Conservation (phyloP, 1,284 basidiomycete genomes). For the Singerocomus inundabilis region DNA sequence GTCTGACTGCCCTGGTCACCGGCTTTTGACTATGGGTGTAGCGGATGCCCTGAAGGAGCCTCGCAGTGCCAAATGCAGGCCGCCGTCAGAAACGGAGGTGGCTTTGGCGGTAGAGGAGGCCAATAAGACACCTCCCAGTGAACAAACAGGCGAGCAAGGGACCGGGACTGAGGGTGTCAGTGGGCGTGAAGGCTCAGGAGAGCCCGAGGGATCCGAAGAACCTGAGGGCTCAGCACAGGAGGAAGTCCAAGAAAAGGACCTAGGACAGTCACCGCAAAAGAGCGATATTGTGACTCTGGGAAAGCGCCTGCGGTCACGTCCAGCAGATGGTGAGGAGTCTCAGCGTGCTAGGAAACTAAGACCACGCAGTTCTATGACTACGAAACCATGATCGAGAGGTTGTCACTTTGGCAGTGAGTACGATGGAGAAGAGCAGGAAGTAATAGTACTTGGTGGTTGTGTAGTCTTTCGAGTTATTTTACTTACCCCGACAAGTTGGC, state of each 20-base stretch:
- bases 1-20: constrained; percentile 23
- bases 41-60: constrained; percentile 24
- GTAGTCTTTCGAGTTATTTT: constrained; percentile 1
- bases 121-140: neutral
- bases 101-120: constrained; percentile 18
- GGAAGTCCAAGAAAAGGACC: constrained; percentile 4
- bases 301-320: constrained; percentile 21
- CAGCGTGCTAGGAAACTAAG: constrained; percentile 16
- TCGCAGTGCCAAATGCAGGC: constrained; percentile 25
- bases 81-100: constrained; percentile 25
- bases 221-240: constrained; percentile 7
- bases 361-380: constrained; percentile 5
- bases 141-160: neutral
- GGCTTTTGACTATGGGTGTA: constrained; percentile 21
- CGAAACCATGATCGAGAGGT: constrained; percentile 4
- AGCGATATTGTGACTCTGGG: constrained; percentile 3
- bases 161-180: neutral
- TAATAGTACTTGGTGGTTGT: neutral
- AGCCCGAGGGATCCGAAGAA: constrained; percentile 17
- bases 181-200: constrained; percentile 12
- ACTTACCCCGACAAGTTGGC: neutral
- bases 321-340: constrained; percentile 15
- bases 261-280: constrained; percentile 1
- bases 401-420: neutral
- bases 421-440: neutral